A percentile compares a stretch with the other conserved stretches of the same genome.
phyloP scores from a whole-genome alignment of 768 basidiomycete genomes.

The Boletus vinaceobasis region DNA sequence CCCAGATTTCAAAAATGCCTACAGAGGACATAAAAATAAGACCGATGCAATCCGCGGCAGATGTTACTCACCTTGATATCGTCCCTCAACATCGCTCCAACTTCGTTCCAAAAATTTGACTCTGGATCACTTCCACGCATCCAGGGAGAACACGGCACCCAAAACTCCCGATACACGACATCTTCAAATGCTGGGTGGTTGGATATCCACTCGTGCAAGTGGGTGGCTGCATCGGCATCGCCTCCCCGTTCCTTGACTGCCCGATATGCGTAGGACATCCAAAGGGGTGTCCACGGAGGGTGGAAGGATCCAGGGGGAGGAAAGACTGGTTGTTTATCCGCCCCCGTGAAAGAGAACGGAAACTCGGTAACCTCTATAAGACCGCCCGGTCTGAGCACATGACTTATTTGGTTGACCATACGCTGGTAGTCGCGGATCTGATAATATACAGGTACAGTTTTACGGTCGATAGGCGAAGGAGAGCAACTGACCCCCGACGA shows the following conservation, averaged over 20 bases:
- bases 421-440: slow-evolving; percentile 67
- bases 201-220: slow-evolving; percentile 52
- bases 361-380: slow-evolving; percentile 66
- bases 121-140: slow-evolving; percentile 21
- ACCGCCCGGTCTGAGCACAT: slow-evolving; percentile 67
- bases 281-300: slow-evolving; percentile 59
- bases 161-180: slow-evolving; percentile 55
- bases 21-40: not conserved
- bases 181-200: slow-evolving; percentile 58
- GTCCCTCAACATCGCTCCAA: slow-evolving; percentile 50
- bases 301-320: slow-evolving; percentile 40
- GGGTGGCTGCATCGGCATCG: slow-evolving; percentile 56
- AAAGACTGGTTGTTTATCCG: slow-evolving; percentile 43
- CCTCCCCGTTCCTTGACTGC: slow-evolving; percentile 60
- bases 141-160: slow-evolving; percentile 61
- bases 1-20: slow-evolving; percentile 65
- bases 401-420: slow-evolving; percentile 64
- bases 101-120: slow-evolving; percentile 36
- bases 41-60: not conserved
- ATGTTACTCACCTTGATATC: slow-evolving; percentile 48
- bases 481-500: slow-evolving; percentile 62
- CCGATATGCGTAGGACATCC: slow-evolving; percentile 52
- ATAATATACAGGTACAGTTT: slow-evolving; percentile 11
- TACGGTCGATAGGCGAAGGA: slow-evolving; percentile 8
- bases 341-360: slow-evolving; percentile 63